Percentiles rank a stretch among this genome's conserved stretches.
Conservation (phyloP, 768 basidiomycete species). For the Fomitopsis pulvina region DNA sequence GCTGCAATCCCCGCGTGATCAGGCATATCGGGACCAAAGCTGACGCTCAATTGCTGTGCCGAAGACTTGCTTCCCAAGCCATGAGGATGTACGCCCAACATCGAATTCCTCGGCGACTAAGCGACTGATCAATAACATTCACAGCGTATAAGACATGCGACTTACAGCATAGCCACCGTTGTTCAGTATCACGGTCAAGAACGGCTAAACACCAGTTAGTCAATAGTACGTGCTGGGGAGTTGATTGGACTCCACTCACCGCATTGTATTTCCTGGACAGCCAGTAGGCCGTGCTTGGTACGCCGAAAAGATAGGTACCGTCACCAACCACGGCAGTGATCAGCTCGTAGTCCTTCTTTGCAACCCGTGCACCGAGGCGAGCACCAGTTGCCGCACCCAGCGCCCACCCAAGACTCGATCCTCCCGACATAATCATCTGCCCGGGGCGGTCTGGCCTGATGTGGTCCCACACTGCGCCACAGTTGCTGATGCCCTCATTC, state of each 20-base stretch:
- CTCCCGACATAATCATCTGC: slow-evolving; percentile 49
- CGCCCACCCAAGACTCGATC: slow-evolving; percentile 63
- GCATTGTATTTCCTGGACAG: slow-evolving; percentile 65
- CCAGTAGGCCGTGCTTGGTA: slow-evolving; percentile 65
- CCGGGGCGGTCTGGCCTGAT: slow-evolving; percentile 46
- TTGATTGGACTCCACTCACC: slow-evolving; percentile 29
- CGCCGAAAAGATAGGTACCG: slow-evolving; percentile 61
- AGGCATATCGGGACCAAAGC: slow-evolving; percentile 57
- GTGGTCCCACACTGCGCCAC: slow-evolving; percentile 48
- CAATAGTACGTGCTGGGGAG: not conserved
- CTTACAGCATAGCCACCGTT: slow-evolving; percentile 64
- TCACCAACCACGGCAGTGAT: slow-evolving; percentile 60
- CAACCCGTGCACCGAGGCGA: slow-evolving; percentile 33
- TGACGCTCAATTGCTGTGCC: slow-evolving; percentile 48
- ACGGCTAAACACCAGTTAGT: slow-evolving; percentile 20
- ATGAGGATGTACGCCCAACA: slow-evolving; percentile 57
- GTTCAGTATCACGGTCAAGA: slow-evolving; percentile 69
- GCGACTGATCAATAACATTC: not conserved
- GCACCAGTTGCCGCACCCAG: slow-evolving; percentile 61
- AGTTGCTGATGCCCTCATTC: slow-evolving; percentile 62
- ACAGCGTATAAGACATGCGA: not conserved
- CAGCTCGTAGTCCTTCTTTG: slow-evolving; percentile 39
- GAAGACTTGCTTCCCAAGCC: slow-evolving; percentile 40
- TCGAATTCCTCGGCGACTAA: slow-evolving; percentile 54
- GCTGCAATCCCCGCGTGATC: slow-evolving; percentile 59